These are phyloP conservation scores for Eucalyptus leucophloia DNA, from an alignment of 345 rosid genomes.

Conservation along the genomic window DNA sequence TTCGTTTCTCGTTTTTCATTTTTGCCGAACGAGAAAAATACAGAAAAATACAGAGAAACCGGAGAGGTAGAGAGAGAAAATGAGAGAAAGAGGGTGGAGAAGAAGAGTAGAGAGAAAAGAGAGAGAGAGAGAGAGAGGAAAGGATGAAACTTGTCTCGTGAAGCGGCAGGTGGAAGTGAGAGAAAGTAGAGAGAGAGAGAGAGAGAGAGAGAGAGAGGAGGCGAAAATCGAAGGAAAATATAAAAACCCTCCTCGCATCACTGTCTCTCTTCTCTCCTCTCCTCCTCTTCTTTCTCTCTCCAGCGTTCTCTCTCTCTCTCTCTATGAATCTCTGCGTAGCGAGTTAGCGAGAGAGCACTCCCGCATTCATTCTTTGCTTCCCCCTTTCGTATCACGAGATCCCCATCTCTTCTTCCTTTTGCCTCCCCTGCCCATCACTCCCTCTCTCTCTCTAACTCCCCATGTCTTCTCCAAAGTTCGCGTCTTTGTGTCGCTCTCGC, in stretches of 20 bases:
- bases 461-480: not conserved
- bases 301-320: not conserved
- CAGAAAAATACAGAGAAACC: not conserved
- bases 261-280: not conserved
- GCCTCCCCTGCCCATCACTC: not conserved
- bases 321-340: not conserved
- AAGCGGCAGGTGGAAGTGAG: not conserved
- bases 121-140: not conserved
- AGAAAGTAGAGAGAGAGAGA: not conserved
- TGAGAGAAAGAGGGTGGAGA: not conserved
- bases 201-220: not conserved
- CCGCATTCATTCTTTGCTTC: constrained; percentile 5
- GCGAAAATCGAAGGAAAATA: not conserved
- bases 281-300: not conserved
- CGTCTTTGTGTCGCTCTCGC: not conserved
- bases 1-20: not conserved
- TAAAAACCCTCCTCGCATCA: not conserved
- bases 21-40: too few relatives aligned
- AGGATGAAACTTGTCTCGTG: not conserved
- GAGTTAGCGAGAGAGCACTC: not conserved
- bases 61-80: not conserved
- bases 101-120: not conserved
- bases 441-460: not conserved
- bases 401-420: not conserved
- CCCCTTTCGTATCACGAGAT: constrained; percentile 7